Percentiles rank a stretch among this genome's conserved stretches.
Conservation (phyloP, 1,284 basidiomycete species). For the Moesziomyces sp. region DNA sequence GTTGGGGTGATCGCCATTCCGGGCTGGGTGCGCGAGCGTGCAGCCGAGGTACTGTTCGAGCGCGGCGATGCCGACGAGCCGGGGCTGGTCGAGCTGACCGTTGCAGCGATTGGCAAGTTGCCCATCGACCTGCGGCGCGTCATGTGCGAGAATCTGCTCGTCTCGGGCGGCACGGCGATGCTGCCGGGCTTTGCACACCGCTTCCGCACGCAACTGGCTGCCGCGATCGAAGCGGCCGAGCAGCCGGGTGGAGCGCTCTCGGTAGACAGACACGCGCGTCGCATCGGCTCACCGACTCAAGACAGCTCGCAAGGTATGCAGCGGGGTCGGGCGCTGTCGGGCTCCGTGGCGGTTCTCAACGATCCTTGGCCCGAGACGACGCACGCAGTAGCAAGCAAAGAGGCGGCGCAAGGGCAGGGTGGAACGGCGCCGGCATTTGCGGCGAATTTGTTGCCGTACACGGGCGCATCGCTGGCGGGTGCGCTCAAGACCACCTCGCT, state of each 20-base stretch:
- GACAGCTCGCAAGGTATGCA: not conserved
- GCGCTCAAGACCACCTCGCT: conserved; percentile 40
- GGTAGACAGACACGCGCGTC: conserved; percentile 20
- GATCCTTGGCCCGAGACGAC: conserved; percentile 36
- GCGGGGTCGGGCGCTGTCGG: conserved; percentile 2
- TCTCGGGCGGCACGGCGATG: conserved; percentile 89
- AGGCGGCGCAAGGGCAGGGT: conserved; percentile 2
- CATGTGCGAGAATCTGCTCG: conserved; percentile 81
- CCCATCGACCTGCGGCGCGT: conserved; percentile 87
- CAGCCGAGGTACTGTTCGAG: conserved; percentile 89
- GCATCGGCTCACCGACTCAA: not conserved
- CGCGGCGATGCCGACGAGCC: conserved; percentile 80
- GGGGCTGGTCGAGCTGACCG: conserved; percentile 77
- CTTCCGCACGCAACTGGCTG: conserved; percentile 79
- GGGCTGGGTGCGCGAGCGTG: conserved; percentile 92
- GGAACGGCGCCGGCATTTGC: conserved; percentile 88
- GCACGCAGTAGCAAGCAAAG: not conserved
- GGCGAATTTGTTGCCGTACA: conserved; percentile 83
- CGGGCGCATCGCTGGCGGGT: conserved; percentile 93
- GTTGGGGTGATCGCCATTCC: conserved; percentile 82
- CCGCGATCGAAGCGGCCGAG: conserved; percentile 70
- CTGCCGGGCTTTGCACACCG: conserved; percentile 90
- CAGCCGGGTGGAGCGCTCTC: conserved; percentile 22
- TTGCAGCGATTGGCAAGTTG: conserved; percentile 73
- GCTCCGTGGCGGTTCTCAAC: conserved; percentile 30